Evolutionary conservation across 768 basidiomycete genomes (phyloP), one percentile per base, ranked within the genome.

Genomic region (Leucocoprinus birnbaumii): DNA sequence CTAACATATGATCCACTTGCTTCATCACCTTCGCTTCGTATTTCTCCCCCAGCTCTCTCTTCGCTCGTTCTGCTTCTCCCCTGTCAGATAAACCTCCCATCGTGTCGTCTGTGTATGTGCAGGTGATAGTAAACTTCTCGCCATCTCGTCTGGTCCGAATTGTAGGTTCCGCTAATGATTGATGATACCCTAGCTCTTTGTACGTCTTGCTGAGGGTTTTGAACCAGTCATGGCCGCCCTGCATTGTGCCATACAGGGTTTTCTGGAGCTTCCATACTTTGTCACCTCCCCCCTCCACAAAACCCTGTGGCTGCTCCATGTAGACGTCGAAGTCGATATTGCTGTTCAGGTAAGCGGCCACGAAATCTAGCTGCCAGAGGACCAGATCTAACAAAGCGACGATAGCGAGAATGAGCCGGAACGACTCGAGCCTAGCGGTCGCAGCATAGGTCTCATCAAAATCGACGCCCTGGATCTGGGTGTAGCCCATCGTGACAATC

Each of bases 401-500:
- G 19, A 46, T 18, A 2, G 31, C 43, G 21, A 16, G 24, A 2
- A 46, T 4, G 3, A 41, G 14, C 22, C 46, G 34, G 2, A 55
- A 31, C 1, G 56, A 51, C 18, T 55, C 54, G 1, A 50, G 51
- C 1, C 63, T 49, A 1, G 58, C 53, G 4, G 57, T 43, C 0
- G 58, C 49, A 0, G 56, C 58, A 40, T 56, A 63, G 6, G 52
- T 59, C 22, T 64, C 51, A 24, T 46, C 50, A 43, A 60, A 74
- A 46, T 73, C 69, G 1, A 72, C 19, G 0, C 73, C 72, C 1
- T 61, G 63, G 1, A 65, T 56, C 53, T 77, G 75, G 0, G 65
- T 58, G 62, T 61, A 75, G 0, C 80, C 73, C 51, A 73, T 64
- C 0, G 75, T 73, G 0, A 80, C 75, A 0, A 80, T 62, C 0